These are phyloP conservation scores for Talaromyces piceae DNA, from an alignment of 2,329 filamentous ascomycete species.

Conservation along the genomic window DNA sequence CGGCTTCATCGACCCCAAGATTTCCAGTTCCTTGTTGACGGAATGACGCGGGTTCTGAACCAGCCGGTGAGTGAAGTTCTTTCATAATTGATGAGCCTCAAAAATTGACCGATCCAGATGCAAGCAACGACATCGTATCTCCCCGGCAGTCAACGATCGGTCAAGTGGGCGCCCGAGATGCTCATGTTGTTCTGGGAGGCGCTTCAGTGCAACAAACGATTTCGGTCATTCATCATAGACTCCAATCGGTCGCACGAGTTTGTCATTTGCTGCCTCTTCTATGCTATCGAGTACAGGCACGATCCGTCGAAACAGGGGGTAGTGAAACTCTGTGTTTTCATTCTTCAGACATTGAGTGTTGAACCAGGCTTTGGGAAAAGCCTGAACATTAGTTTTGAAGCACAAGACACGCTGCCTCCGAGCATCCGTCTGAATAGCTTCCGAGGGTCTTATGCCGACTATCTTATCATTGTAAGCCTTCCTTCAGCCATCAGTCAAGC, in stretches of 20 bases:
- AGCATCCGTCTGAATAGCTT: slow-evolving; percentile 79
- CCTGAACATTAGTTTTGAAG: slow-evolving; percentile 80
- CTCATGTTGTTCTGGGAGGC: slow-evolving; percentile 97
- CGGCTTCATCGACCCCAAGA: slow-evolving; percentile 88
- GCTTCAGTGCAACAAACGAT: slow-evolving; percentile 94
- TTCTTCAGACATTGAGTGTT: slow-evolving; percentile 88
- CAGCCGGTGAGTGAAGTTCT: slow-evolving; percentile 54
- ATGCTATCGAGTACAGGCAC: slow-evolving; percentile 80
- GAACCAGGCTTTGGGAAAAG: slow-evolving; percentile 85
- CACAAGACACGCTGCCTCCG: slow-evolving; percentile 76
- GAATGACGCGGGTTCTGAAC: slow-evolving; percentile 85
- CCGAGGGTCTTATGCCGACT: slow-evolving; percentile 85
- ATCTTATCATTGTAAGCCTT: slow-evolving; percentile 65
- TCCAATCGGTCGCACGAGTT: slow-evolving; percentile 92
- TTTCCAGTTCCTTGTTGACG: slow-evolving; percentile 94
- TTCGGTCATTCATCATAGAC: slow-evolving; percentile 93
- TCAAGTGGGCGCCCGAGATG: slow-evolving; percentile 89
- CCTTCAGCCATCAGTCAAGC: background rate
- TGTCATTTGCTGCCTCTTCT: slow-evolving; percentile 81
- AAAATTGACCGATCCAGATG: slow-evolving; percentile 41
- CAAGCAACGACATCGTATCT: slow-evolving; percentile 84
- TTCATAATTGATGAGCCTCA: background rate
- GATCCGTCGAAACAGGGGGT: slow-evolving; percentile 85
- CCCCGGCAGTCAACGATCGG: slow-evolving; percentile 69
- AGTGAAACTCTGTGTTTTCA: slow-evolving; percentile 94